phyloP scores from a whole-genome alignment of 192 early-diverging fungal genomes.

The Coemansia sp. region DNA sequence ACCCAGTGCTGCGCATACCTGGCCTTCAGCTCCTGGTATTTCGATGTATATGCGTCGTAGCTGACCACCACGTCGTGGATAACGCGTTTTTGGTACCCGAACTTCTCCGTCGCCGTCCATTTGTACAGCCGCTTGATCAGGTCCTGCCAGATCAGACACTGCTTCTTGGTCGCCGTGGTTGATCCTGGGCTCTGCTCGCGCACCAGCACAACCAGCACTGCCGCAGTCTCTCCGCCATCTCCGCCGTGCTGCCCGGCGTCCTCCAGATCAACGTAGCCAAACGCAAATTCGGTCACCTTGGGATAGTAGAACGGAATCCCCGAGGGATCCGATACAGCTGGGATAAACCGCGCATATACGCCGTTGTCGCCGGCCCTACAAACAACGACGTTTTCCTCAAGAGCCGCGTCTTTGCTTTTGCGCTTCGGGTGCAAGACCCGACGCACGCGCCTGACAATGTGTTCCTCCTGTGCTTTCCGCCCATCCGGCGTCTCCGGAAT shows the following conservation, averaged over 20 bases:
- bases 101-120: constrained; percentile 66
- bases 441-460: constrained; percentile 16
- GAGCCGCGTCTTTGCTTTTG: constrained; percentile 26
- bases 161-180: constrained; percentile 48
- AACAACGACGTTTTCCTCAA: constrained; percentile 42
- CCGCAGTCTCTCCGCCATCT: neutral
- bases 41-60: constrained; percentile 64
- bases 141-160: constrained; percentile 58
- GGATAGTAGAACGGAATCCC: constrained; percentile 55
- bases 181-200: constrained; percentile 20
- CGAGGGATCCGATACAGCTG: constrained; percentile 6
- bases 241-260: neutral
- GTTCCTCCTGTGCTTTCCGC: too few relatives aligned
- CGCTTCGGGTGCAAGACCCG: constrained; percentile 48
- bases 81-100: constrained; percentile 71
- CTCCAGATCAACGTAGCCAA: constrained; percentile 21
- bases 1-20: constrained; percentile 67
- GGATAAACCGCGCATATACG: constrained; percentile 32
- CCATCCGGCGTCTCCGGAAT: too few relatives aligned
- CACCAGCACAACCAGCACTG: constrained; percentile 19
- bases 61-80: constrained; percentile 67
- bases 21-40: constrained; percentile 65
- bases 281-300: constrained; percentile 31
- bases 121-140: constrained; percentile 67
- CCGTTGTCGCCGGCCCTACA: constrained; percentile 2